These are phyloP conservation scores for Brassica carinata DNA, from an alignment of 345 rosid species.

Conservation along the genomic window DNA sequence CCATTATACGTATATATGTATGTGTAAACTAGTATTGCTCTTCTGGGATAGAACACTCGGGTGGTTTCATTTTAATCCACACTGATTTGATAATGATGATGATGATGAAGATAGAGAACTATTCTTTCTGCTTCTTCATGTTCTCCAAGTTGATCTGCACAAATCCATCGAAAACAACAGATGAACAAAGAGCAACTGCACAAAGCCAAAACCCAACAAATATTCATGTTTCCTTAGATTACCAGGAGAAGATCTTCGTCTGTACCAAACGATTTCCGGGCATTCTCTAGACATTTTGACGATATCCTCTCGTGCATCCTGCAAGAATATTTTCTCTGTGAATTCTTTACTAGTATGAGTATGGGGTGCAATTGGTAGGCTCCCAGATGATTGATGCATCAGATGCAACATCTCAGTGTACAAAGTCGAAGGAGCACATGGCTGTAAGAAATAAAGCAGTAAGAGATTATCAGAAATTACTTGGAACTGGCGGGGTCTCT, in stretches of 20 bases:
- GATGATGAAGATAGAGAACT: background rate
- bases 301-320: conserved; percentile 66
- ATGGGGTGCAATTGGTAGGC: background rate
- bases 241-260: conserved; percentile 91
- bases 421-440: background rate
- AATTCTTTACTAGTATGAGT: background rate
- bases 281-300: conserved; percentile 70
- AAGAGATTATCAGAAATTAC: conserved; percentile 43
- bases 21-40: background rate
- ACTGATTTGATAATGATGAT: conserved; percentile 2
- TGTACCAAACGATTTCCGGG: conserved; percentile 73
- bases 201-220: conserved; percentile 1
- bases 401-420: conserved; percentile 2
- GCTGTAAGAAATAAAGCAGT: background rate
- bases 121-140: conserved; percentile 25
- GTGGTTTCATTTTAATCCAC: conserved; percentile 7
- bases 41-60: conserved; percentile 17
- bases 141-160: conserved; percentile 42
- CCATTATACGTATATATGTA: background rate
- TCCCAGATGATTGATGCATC: background rate
- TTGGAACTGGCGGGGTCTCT: conserved; percentile 94
- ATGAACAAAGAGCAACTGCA: too few species aligned
- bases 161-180: background rate
- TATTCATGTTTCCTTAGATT: conserved; percentile 25
- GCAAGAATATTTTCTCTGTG: background rate